phyloP scores from a whole-genome alignment of 2,329 filamentous ascomycete species.

The Exophiala sp. region DNA sequence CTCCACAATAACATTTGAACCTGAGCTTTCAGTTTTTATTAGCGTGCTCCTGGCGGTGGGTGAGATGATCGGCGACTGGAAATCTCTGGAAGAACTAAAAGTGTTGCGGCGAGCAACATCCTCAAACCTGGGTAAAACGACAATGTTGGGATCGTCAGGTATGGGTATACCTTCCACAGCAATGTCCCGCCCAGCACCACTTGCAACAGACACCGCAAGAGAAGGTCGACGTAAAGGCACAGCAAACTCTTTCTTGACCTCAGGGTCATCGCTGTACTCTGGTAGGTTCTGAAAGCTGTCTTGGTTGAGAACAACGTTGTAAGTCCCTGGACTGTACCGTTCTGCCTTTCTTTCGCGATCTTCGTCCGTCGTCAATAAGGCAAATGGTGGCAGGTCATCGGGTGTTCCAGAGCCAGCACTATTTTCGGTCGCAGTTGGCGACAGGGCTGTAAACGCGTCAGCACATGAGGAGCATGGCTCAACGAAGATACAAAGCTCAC shows the following conservation, averaged over 20 bases:
- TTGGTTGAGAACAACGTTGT: constrained; percentile 53
- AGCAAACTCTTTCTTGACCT: constrained; percentile 29
- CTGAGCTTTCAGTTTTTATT: constrained; percentile 21
- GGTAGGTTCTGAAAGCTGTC: constrained; percentile 52
- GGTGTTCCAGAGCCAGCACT: constrained; percentile 33
- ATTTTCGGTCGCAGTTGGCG: constrained; percentile 30
- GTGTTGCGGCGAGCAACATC: constrained; percentile 39
- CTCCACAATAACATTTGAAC: constrained; percentile 12
- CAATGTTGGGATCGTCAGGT: constrained; percentile 45
- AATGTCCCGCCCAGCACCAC: constrained; percentile 32
- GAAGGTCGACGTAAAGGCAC: constrained; percentile 29
- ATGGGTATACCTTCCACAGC: constrained; percentile 22
- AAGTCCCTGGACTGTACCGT: constrained; percentile 51
- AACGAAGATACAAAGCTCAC: constrained; percentile 37
- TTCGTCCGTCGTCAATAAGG: constrained; percentile 53
- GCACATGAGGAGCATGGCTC: background rate
- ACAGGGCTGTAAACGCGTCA: constrained; percentile 29
- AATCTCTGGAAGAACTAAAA: constrained; percentile 31
- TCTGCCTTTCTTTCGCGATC: constrained; percentile 58
- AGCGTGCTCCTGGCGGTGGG: constrained; percentile 23
- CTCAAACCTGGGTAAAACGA: constrained; percentile 51
- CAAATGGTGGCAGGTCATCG: constrained; percentile 55
- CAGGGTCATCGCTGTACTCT: constrained; percentile 45
- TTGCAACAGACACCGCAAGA: constrained; percentile 31
- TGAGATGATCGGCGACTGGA: constrained; percentile 34